Evolutionary conservation across 768 basidiomycete species (phyloP).

Genomic region (Rhodotorula kratochvilovae): DNA sequence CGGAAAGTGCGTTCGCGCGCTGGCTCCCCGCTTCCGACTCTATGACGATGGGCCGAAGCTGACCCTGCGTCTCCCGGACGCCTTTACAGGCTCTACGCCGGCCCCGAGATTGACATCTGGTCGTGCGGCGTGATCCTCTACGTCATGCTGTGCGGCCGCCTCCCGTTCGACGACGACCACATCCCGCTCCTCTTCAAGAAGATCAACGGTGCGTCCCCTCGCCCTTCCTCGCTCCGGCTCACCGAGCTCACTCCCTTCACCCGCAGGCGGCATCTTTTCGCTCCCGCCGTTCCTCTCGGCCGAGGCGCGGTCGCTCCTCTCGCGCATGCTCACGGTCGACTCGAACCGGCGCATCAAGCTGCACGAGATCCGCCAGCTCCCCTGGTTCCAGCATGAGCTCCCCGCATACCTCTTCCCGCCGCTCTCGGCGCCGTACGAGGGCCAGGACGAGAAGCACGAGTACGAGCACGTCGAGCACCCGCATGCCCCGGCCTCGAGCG

Average conservation of each 20-base stretch:
- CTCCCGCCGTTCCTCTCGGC: constrained; percentile 73
- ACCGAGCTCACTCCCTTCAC: background rate
- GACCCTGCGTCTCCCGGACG: background rate
- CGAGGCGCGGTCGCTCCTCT: constrained; percentile 74
- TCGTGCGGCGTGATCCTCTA: constrained; percentile 97
- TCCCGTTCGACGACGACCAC: constrained; percentile 97
- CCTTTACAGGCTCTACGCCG: constrained; percentile 66
- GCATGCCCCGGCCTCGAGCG: constrained; percentile 4
- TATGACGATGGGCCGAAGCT: too few relatives aligned
- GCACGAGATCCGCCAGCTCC: constrained; percentile 80
- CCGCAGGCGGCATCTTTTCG: constrained; percentile 74
- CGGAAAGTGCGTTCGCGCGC: constrained; percentile 61
- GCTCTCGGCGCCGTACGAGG: constrained; percentile 58
- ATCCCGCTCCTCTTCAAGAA: constrained; percentile 88
- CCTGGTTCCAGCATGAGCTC: constrained; percentile 82
- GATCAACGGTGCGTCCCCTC: constrained; percentile 61
- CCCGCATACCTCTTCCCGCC: constrained; percentile 65
- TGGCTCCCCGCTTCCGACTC: too few relatives aligned
- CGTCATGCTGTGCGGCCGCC: constrained; percentile 89
- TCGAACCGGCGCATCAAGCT: constrained; percentile 92
- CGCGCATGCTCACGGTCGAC: constrained; percentile 86
- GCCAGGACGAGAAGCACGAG: constrained; percentile 37
- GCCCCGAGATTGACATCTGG: constrained; percentile 99
- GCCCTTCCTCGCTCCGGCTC: constrained; percentile 48
- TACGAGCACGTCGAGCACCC: constrained; percentile 8